Evolutionary conservation across 768 basidiomycete species (phyloP), one percentile per base, ranked within the genome.

Genomic region (Artomyces pyxidatus): DNA sequence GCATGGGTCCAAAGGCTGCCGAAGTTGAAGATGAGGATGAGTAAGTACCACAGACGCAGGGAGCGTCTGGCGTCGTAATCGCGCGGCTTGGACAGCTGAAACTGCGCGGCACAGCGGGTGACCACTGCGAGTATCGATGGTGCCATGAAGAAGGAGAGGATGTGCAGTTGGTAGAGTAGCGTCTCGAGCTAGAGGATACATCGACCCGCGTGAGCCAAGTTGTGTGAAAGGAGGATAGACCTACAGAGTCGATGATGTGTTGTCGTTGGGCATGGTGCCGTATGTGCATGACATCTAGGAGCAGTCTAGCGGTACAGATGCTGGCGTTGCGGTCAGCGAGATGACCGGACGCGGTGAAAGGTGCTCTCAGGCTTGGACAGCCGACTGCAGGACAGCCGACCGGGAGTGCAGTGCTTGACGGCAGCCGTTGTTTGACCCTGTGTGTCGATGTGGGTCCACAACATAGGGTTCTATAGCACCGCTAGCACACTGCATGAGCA

Each of bases 141-240:
- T 3, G 85, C 81, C 27, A 85, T 71, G 65, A 89, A 77, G 73
- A 86, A 89, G 37, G 86, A 88, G 49, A 88, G 62, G 44, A 79
- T 74, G 63, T 85, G 78, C 53, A 90, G 68, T 61, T 88, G 83
- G 67, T 83, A 83, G 51, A 85, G 70, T 27, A 88, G 66, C 50
- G 73, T 65, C 63, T 88, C 82, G 62, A 88, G 74, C 88, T 88
- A 59, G 9, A 41, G 7, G n/a, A n/a, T n/a, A n/a, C n/a, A 17
- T 21, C 29, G 38, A 16, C 41, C 41, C 43, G 22, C 10, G 45
- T 43, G 23, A 27, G 45, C 37, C 42, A 32, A 46, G 53, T 47
- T 54, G 19, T 45, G 57, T 46, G 38, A 51, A 45, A 54, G 35
- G 35, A 49, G 12, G 25, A 49, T 38, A 43, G 37, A 65, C 82